These are phyloP conservation scores for Hypoxylon sp. DNA, from an alignment of 2,329 filamentous ascomycete genomes.

Conservation along the genomic window DNA sequence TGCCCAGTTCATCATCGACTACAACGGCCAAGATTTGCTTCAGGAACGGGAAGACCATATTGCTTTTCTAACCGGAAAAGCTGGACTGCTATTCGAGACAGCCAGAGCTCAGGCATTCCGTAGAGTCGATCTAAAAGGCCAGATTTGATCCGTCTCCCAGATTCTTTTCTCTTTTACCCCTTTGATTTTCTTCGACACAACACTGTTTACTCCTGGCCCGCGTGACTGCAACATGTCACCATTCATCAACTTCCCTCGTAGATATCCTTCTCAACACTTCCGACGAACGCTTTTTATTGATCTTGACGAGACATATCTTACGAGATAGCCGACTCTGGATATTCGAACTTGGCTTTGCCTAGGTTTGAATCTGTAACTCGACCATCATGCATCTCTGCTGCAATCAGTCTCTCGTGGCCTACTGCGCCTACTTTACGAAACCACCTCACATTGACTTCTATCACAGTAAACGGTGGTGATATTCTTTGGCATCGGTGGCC, in stretches of 20 bases:
- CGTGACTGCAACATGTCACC: constrained; percentile 24
- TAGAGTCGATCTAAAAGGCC: constrained; percentile 96
- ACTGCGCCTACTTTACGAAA: constrained; percentile 24
- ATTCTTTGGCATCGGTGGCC: constrained; percentile 23
- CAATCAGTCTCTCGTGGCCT: constrained; percentile 37
- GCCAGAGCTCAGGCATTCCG: constrained; percentile 81
- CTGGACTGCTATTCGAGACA: constrained; percentile 77
- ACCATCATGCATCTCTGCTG: constrained; percentile 37
- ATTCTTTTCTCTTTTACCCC: constrained; percentile 40
- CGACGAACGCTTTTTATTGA: constrained; percentile 29
- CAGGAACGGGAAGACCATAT: constrained; percentile 82
- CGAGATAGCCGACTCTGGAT: constrained; percentile 32
- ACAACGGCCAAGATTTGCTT: constrained; percentile 80
- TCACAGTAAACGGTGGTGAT: constrained; percentile 36
- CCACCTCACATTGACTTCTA: constrained; percentile 36
- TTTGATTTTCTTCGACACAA: constrained; percentile 29
- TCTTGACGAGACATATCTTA: constrained; percentile 30
- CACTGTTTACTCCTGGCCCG: constrained; percentile 16
- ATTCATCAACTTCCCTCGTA: constrained; percentile 25
- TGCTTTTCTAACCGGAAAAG: constrained; percentile 80
- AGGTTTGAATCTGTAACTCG: constrained; percentile 41
- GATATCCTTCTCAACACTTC: constrained; percentile 26
- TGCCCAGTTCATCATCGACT: constrained; percentile 88
- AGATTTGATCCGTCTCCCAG: constrained; percentile 73
- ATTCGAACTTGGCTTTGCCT: constrained; percentile 37